Base-by-base conservation (phyloP, 108 stramenopile species). In the Fistulifera pelliculosa region DNA sequence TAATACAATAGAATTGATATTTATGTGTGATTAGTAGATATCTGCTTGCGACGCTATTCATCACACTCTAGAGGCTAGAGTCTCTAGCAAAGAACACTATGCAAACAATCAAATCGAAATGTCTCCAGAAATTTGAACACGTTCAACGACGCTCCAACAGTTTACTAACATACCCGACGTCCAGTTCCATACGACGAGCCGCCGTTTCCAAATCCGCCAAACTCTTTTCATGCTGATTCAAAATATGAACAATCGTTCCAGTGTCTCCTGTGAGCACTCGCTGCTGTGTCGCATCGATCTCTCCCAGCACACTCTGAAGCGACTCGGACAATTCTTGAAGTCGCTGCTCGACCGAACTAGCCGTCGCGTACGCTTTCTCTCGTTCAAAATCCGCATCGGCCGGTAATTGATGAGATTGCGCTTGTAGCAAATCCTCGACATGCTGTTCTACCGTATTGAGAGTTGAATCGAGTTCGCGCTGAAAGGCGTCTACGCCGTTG, bases 361-460 rank as follows among this genome's bases (percentile, higher is more conserved):
- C 83, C 27, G 51, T 65, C 52, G 69, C 61, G 54, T 85, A 90
- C 38, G 79, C 71, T 22, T 56, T 62, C 56, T 90, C 87, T 17
- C 87, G 81, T 49, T 83, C 74, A 16, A 76, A 43, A 42, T 90
- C 87, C 4, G 83, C 83, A 71, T 85, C 83, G 48, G 73, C 64
- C 13, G 76, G 74, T 18, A 56, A 54, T 12, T 76, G 50, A 53
- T 80, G 66, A 10, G 54, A 55, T 61, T 85, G 81, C n/a, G 69
- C 65, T 3, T 49, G 63, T 59, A 90, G 83, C 55, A 90, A 58
- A 41, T 76, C 72, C 52, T 85, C 83, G 10, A 90, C 80, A 47
- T 90, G 74, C 19, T 57, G 49, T 54, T 82, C 81, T 18, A 90
- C 57, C 38, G 56, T 50, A 25, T 78, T 72, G 51, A 90, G 55